Base-by-base conservation (phyloP, 768 basidiomycete genomes). In the Tulasnella sp. region DNA sequence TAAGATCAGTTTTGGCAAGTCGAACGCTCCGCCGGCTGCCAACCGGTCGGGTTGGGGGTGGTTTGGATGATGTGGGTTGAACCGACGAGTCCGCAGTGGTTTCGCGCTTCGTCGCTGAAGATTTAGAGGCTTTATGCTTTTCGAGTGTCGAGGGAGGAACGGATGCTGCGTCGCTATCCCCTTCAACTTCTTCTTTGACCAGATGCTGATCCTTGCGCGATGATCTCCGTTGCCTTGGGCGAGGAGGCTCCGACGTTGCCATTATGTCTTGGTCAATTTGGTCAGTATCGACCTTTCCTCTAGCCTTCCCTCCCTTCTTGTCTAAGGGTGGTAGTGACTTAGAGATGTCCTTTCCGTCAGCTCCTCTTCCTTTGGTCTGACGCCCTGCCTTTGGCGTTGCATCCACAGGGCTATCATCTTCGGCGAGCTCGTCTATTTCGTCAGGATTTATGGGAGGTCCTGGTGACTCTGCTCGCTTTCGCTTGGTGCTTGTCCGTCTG, bases 381-480 rank as follows among this genome's bases (percentile, higher is more conserved):
- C 2, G 25, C 8, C 25, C 25, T 48, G 23, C n/a, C 23, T 17
- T 19, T 9, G 19, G 23, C 45, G 14, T 46, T 29, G 12, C 31
- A 23, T 17, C 25, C 15, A 19, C 12, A 11, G 21, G 45, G 45
- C 6, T n/a, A 23, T 14, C 46, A 25, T 8, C 46, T 29, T 29
- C 27, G 11, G 46, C 15, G 11, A n/a, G 3, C 11, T 29, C 46
- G 15, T 19, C 23, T 12, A 5, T 31, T n/a, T 6, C 23, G 21
- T 31, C 23, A n/a, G 37, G 7, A n/a, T 37, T 40, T n/a, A n/a
- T n/a, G 23, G 35, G 27, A 40, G 52, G 19, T 15, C 17, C 5
- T 21, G 39, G 52, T 40, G 52, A 54, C 17, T 17, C 12, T 40
- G 39, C 52, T 11, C 52, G 34, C 25, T 54, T 54, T 19, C 52